Conservation (phyloP, 768 basidiomycete genomes). For the Termitomyces sp. region DNA sequence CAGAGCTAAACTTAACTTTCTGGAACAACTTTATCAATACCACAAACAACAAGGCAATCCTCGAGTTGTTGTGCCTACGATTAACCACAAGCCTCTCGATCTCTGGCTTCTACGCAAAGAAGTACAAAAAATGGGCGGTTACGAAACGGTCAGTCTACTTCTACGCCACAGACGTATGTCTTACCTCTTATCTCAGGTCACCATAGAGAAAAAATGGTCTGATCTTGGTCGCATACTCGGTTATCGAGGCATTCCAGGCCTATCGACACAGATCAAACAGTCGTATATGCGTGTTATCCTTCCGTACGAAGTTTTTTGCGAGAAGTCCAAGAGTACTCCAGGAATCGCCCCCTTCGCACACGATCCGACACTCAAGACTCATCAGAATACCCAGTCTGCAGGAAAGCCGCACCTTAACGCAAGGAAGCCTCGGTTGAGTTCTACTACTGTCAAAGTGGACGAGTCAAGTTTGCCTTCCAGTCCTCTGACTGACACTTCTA, state of each 20-base stretch:
- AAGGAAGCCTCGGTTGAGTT: slow-evolving; percentile 28
- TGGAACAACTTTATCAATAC: slow-evolving; percentile 94
- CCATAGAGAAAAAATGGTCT: slow-evolving; percentile 80
- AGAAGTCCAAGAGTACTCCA: slow-evolving; percentile 65
- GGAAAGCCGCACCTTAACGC: slow-evolving; percentile 16
- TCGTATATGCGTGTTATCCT: slow-evolving; percentile 89
- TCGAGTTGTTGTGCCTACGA: slow-evolving; percentile 87
- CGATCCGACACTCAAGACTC: slow-evolving; percentile 45
- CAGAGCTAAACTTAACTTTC: slow-evolving; percentile 92
- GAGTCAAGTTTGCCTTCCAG: slow-evolving; percentile 62
- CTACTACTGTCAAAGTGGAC: slow-evolving; percentile 30
- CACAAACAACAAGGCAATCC: slow-evolving; percentile 94
- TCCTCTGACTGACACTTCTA: slow-evolving; percentile 72
- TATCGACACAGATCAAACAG: slow-evolving; percentile 83
- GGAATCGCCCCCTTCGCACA: slow-evolving; percentile 41
- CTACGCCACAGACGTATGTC: slow-evolving; percentile 6
- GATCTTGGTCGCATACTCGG: slow-evolving; percentile 79
- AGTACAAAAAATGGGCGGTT: slow-evolving; percentile 85
- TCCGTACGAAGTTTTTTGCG: slow-evolving; percentile 92
- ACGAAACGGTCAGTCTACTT: slow-evolving; percentile 59
- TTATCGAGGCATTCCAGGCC: slow-evolving; percentile 74
- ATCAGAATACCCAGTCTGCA: slow-evolving; percentile 38
- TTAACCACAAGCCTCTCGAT: slow-evolving; percentile 90
- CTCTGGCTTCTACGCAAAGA: slow-evolving; percentile 91
- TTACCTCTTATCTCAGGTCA: slow-evolving; percentile 50